Percentiles rank a stretch among this genome's conserved stretches.
Conservation (phyloP, 2,329 filamentous ascomycete species). For the Pseudogymnoascus destructans region DNA sequence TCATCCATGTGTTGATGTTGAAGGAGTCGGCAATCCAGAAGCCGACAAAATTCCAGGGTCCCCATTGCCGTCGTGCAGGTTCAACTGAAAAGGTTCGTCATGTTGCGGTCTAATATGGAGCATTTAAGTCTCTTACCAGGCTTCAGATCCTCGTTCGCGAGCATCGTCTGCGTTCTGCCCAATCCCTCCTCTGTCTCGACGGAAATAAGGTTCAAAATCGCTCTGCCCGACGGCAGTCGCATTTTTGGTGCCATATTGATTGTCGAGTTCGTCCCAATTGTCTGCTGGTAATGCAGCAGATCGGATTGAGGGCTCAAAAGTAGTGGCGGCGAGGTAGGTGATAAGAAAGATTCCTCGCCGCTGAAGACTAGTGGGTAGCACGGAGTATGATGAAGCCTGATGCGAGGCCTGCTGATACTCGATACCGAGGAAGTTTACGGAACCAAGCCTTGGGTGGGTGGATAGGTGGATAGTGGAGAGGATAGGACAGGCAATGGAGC, state of each 20-base stretch:
- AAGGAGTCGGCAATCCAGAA: slow-evolving; percentile 81
- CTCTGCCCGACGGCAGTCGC: neutral
- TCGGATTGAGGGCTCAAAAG: neutral
- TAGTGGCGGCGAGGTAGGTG: neutral
- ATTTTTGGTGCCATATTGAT: neutral
- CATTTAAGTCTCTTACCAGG: slow-evolving; percentile 30
- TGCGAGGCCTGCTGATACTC: neutral
- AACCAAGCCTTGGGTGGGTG: neutral
- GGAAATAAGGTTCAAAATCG: slow-evolving; percentile 34
- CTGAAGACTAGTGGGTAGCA: neutral
- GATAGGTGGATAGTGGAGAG: neutral
- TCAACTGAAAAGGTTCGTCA: slow-evolving; percentile 45
- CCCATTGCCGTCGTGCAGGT: slow-evolving; percentile 68
- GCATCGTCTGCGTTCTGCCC: slow-evolving; percentile 66
- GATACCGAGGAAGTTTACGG: neutral
- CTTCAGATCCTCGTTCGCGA: slow-evolving; percentile 74
- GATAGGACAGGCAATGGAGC: neutral
- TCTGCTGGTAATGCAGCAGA: neutral
- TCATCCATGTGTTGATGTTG: slow-evolving; percentile 94
- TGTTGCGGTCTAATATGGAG: slow-evolving; percentile 14
- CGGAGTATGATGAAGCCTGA: neutral
- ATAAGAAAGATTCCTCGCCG: neutral
- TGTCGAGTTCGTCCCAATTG: neutral
- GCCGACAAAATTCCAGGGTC: slow-evolving; percentile 73
- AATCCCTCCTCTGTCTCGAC: slow-evolving; percentile 67